These are phyloP conservation scores for Trichothecium sympodiale DNA, from an alignment of 2,329 filamentous ascomycete species.

Conservation along the genomic window DNA sequence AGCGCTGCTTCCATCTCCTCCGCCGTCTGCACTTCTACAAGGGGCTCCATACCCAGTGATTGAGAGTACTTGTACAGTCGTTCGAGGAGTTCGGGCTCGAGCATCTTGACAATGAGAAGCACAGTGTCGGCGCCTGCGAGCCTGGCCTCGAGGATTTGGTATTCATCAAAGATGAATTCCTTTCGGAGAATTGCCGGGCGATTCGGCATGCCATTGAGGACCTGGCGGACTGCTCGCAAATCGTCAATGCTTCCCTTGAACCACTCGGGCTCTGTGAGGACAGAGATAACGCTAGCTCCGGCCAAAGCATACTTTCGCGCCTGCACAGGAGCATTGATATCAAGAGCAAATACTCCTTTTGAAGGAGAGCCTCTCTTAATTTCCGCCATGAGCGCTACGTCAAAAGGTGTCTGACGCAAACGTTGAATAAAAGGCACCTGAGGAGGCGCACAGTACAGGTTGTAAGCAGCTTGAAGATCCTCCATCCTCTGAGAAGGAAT, in stretches of 20 bases:
- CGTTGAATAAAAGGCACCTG: constrained; percentile 71
- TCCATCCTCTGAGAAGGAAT: constrained; percentile 74
- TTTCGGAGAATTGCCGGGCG: constrained; percentile 87
- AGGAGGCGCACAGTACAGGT: constrained; percentile 74
- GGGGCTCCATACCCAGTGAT: constrained; percentile 88
- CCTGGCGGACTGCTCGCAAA: constrained; percentile 74
- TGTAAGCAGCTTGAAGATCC: constrained; percentile 79
- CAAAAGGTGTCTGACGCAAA: constrained; percentile 69
- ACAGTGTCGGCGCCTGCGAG: constrained; percentile 91
- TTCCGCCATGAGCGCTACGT: constrained; percentile 91
- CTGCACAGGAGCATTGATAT: constrained; percentile 80
- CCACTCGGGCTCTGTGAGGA: constrained; percentile 98
- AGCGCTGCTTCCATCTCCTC: constrained; percentile 89
- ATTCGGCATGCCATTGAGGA: constrained; percentile 83
- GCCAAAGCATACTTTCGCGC: constrained; percentile 86
- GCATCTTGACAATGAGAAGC: constrained; percentile 96
- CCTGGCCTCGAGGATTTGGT: constrained; percentile 91
- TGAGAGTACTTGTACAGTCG: constrained; percentile 80
- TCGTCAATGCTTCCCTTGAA: constrained; percentile 98
- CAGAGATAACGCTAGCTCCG: constrained; percentile 92
- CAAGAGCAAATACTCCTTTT: constrained; percentile 84
- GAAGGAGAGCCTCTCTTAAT: constrained; percentile 95
- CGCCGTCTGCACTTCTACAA: constrained; percentile 91
- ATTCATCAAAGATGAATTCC: constrained; percentile 96
- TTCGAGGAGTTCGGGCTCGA: constrained; percentile 62